Conservation (phyloP, 2,329 filamentous ascomycete genomes). For the Microsporum audouinii region DNA sequence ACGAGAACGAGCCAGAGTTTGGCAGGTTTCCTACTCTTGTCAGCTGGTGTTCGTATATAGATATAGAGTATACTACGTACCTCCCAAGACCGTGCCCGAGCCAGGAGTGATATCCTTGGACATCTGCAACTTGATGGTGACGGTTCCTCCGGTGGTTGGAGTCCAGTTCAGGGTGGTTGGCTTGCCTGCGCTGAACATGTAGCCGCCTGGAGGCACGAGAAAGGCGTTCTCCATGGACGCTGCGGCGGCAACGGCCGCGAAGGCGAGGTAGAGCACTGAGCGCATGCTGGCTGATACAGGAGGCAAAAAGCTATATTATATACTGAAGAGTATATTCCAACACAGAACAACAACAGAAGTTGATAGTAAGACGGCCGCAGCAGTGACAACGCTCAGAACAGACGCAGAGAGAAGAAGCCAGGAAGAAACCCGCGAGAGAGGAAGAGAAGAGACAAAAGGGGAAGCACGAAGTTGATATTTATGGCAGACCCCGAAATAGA, state of each 20-base stretch:
- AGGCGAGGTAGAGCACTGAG: conserved; percentile 25
- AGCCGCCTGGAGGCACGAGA: conserved; percentile 34
- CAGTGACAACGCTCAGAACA: conserved; percentile 2
- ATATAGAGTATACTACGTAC: conserved; percentile 25
- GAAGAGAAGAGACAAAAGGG: conserved; percentile 6
- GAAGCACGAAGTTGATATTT: conserved; percentile 9
- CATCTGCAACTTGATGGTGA: conserved; percentile 42
- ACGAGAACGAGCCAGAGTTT: conserved; percentile 42
- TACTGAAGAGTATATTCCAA: no score
- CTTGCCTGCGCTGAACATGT: conserved; percentile 37
- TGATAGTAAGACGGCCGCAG: background rate
- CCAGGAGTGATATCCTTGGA: conserved; percentile 31
- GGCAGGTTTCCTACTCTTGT: conserved; percentile 31
- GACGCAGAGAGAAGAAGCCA: background rate
- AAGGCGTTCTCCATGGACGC: conserved; percentile 37
- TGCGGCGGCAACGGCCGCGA: conserved; percentile 36
- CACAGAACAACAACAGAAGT: background rate
- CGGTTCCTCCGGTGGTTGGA: conserved; percentile 39
- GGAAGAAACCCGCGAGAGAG: background rate
- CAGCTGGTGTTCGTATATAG: background rate
- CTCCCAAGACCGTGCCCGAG: conserved; percentile 32
- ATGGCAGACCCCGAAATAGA: background rate
- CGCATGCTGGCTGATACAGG: background rate
- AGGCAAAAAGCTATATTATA: background rate
- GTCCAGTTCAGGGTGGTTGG: conserved; percentile 39